Evolutionary conservation across 169 alveolate genomes (phyloP).

Genomic region (Plasmodium billcollinsi): DNA sequence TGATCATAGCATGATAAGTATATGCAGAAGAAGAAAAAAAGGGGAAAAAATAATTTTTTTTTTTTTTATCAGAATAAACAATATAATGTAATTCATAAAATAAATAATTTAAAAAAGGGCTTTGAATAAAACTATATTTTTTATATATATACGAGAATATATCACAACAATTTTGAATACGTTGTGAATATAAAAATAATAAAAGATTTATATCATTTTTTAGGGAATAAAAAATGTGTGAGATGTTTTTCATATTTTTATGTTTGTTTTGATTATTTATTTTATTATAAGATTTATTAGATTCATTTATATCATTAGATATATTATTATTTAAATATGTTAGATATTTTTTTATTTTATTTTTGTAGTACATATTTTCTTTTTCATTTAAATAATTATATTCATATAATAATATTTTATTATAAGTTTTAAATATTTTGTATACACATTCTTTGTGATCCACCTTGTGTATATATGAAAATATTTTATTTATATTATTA

Average conservation of each 20-base stretch:
- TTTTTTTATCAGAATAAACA: background rate
- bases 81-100: conserved; percentile 21
- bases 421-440: conserved; percentile 23
- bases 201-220: conserved; percentile 48
- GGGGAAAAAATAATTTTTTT: conserved; percentile 3
- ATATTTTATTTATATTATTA: conserved; percentile 26
- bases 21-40: conserved; percentile 8
- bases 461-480: conserved; percentile 21
- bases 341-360: conserved; percentile 14
- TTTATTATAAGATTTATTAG: background rate
- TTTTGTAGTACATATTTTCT: conserved; percentile 43
- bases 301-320: background rate
- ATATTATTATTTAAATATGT: conserved; percentile 17
- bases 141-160: conserved; percentile 43
- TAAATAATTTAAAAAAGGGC: conserved; percentile 19
- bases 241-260: background rate
- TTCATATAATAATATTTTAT: conserved; percentile 10
- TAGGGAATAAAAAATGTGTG: conserved; percentile 8
- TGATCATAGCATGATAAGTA: conserved; percentile 7
- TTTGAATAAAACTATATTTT: conserved; percentile 37
- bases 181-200: conserved; percentile 33
- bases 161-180: conserved; percentile 44
- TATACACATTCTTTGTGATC: conserved; percentile 15
- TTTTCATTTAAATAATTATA: conserved; percentile 66
- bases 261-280: background rate